Evolutionary conservation across 2,329 filamentous ascomycete species (phyloP), one percentile per base, ranked within the genome.

Genomic region (Neoarthrinium moseri): DNA sequence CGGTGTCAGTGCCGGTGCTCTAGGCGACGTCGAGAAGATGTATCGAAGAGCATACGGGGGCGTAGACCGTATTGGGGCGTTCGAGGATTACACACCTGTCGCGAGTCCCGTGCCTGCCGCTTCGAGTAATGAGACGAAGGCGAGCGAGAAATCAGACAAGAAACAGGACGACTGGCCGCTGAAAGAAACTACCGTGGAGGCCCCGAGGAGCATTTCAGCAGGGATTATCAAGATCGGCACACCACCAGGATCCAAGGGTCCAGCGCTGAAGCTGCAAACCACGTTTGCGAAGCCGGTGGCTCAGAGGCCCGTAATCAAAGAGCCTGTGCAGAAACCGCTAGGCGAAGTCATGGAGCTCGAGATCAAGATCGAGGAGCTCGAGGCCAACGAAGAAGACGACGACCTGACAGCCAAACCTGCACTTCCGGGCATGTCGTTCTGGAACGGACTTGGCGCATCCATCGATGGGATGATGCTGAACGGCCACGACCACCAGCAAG

Each of bases 1-100:
- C n/a, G 70, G 71, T 13, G 68, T 83, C 30, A 70, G 69, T 24
- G 69, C 74, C 13, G 57, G 62, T 2, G 77, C 80, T 2, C 60
- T 85, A 8, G 54, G 59, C 0, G 79, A 83, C 30, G 74, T 84
- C 2, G 73, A 78, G 48, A 66, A 67, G 45, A 80, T 79, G 69
- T 84, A 84, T 57, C 69, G 70, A 24, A 69, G 70, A 12, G 73
- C 75, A 0, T 84, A 84, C 49, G 80, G 79, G 2, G 79, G 79
- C 0, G 56, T 57, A 0, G 68, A 71, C 13, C 59, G 66, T 8
- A 55, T 62, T 3, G 71, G 74, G 4, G 78, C 72, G 5, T 76
- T 83, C 46, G 41, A 36, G 17, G 30, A 35, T n/a, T n/a, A n/a
- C n/a, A n/a, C n/a, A n/a, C n/a, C n/a, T n/a, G n/a, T n/a, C n/a